Evolutionary conservation across 2,329 filamentous ascomycete species (phyloP).

Genomic region (Graphilbum sp.): DNA sequence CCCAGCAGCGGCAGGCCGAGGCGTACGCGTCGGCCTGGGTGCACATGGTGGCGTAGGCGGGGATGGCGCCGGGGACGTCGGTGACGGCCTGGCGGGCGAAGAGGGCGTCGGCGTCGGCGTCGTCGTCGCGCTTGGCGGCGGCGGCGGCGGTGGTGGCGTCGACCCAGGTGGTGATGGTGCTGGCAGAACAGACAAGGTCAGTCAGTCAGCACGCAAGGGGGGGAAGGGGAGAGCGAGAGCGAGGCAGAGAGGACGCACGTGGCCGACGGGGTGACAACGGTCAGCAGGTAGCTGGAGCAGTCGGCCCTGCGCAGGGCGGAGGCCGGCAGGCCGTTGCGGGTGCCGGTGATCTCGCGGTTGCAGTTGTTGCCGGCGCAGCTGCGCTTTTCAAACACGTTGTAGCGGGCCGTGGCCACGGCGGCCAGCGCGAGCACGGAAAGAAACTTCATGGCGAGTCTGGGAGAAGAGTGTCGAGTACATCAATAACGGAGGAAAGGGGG

Average conservation of each 20-base stretch:
- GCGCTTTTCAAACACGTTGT: slow-evolving; percentile 18
- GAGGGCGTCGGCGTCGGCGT: neutral
- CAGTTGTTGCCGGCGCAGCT: slow-evolving; percentile 27
- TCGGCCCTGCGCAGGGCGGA: slow-evolving; percentile 16
- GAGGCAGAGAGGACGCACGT: slow-evolving; percentile 16
- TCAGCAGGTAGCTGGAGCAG: slow-evolving; percentile 18
- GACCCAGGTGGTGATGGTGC: slow-evolving; percentile 7
- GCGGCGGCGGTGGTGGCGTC: neutral
- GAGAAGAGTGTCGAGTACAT: no score
- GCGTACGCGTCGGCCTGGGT: slow-evolving; percentile 18
- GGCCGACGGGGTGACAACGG: slow-evolving; percentile 22
- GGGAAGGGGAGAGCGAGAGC: no score
- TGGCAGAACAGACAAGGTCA: neutral
- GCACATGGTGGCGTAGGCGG: slow-evolving; percentile 24
- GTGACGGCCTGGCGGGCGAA: slow-evolving; percentile 23
- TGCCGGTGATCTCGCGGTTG: slow-evolving; percentile 28
- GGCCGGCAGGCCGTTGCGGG: slow-evolving; percentile 24
- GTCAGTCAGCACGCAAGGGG: no score
- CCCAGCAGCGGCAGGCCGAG: slow-evolving; percentile 28
- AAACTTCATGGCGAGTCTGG: slow-evolving; percentile 23
- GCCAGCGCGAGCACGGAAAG: slow-evolving; percentile 20
- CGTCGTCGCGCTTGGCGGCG: slow-evolving; percentile 3
- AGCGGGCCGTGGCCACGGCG: slow-evolving; percentile 18
- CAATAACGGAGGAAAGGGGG: no score
- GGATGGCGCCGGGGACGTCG: slow-evolving; percentile 16